phyloP scores from a whole-genome alignment of 108 stramenopile genomes.

The Pseudonitzschia delicatissima region DNA sequence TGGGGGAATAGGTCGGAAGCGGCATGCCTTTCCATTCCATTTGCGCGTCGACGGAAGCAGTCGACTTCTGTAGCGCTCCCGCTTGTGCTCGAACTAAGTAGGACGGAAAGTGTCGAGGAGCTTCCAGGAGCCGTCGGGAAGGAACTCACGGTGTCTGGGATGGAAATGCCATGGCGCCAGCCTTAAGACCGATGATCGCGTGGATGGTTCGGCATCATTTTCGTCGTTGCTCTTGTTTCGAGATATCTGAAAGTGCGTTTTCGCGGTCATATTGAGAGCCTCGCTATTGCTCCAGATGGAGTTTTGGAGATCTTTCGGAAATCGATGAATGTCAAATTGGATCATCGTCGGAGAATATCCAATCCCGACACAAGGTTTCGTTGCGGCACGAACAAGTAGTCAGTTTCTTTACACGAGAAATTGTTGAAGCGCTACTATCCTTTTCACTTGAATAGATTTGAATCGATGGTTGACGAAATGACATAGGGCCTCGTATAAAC shows the following conservation, averaged over 20 bases:
- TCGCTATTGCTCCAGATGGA: slow-evolving; percentile 7
- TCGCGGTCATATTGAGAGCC: neutral
- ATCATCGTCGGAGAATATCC: slow-evolving; percentile 12
- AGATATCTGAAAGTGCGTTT: too few species aligned
- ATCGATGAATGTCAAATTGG: neutral
- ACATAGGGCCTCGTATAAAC: neutral
- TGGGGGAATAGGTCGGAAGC: slow-evolving; percentile 11
- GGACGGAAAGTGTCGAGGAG: slow-evolving; percentile 1
- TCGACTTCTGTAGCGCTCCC: too few species aligned
- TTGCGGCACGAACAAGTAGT: slow-evolving; percentile 8
- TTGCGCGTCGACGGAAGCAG: neutral
- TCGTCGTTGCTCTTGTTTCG: neutral
- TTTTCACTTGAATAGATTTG: neutral
- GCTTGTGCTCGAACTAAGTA: too few species aligned
- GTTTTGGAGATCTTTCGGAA: slow-evolving; percentile 2
- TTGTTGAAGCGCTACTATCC: neutral
- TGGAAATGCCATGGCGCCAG: slow-evolving; percentile 35
- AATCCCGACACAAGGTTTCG: slow-evolving; percentile 16
- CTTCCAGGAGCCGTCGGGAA: slow-evolving; percentile 27
- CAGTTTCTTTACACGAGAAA: neutral
- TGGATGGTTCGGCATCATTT: too few species aligned
- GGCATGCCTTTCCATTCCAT: slow-evolving; percentile 15
- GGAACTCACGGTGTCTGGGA: slow-evolving; percentile 10
- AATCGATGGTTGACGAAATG: neutral
- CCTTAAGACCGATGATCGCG: slow-evolving; percentile 3